A percentile compares a stretch with the other conserved stretches of the same genome.
Evolutionary conservation across 2,329 filamentous ascomycete genomes (phyloP).

Genomic region (Sordariomycetes sp.): DNA sequence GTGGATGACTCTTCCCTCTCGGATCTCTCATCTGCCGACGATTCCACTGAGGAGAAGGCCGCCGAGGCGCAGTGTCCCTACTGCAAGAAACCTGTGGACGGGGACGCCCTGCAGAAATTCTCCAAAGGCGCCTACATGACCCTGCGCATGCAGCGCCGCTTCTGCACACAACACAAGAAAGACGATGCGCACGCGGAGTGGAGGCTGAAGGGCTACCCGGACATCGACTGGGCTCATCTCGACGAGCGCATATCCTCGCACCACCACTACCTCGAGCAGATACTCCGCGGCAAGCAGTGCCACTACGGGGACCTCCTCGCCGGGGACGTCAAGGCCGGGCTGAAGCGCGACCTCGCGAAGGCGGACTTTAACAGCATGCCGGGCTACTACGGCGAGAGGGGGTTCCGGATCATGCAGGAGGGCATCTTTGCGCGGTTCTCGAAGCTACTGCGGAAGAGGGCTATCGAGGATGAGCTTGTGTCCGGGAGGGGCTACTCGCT

Average conservation of each 20-base stretch:
- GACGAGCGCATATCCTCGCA: constrained; percentile 47
- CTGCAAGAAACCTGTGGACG: constrained; percentile 51
- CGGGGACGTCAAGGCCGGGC: constrained; percentile 42
- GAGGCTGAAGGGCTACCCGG: constrained; percentile 50
- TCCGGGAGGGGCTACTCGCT: constrained; percentile 54
- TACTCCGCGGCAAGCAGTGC: constrained; percentile 51
- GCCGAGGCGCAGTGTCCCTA: constrained; percentile 46
- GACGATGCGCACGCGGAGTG: constrained; percentile 38
- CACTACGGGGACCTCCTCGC: constrained; percentile 50
- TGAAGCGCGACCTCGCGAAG: constrained; percentile 48
- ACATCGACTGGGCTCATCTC: constrained; percentile 57
- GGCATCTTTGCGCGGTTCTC: constrained; percentile 53
- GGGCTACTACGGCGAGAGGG: constrained; percentile 76
- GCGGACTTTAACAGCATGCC: constrained; percentile 51
- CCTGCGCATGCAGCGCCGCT: constrained; percentile 47
- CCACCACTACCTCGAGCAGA: constrained; percentile 39
- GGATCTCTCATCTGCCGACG: constrained; percentile 4
- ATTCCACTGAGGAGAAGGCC: constrained; percentile 2
- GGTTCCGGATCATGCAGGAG: constrained; percentile 62
- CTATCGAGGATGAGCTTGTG: constrained; percentile 54
- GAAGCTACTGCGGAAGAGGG: constrained; percentile 46
- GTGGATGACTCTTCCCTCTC: constrained; percentile 3
- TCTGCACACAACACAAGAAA: constrained; percentile 54
- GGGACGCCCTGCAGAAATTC: constrained; percentile 40
- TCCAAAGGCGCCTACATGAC: constrained; percentile 35